These are phyloP conservation scores for Halophytophthora polymorphica DNA, from an alignment of 352 stramenopile species.

Conservation along the genomic window DNA sequence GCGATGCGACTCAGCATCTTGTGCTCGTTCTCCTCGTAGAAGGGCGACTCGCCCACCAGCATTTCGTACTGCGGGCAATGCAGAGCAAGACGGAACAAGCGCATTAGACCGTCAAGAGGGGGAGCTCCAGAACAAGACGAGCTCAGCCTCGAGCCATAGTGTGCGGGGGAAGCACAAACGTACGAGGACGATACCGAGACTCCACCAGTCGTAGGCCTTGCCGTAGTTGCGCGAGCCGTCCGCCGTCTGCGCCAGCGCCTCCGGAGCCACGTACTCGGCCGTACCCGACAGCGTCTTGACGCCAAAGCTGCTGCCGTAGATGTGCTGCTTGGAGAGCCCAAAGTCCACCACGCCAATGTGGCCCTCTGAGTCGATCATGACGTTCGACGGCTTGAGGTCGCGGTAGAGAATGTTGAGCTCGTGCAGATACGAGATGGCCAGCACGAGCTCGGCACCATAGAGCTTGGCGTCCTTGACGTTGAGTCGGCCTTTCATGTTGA, in stretches of 20 bases:
- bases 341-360: slow-evolving; percentile 90
- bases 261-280: slow-evolving; percentile 83
- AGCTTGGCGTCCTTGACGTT: slow-evolving; percentile 61
- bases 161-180: slow-evolving; percentile 23
- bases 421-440: slow-evolving; percentile 88
- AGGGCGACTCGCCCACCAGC: slow-evolving; percentile 81
- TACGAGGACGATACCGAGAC: slow-evolving; percentile 83
- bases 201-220: slow-evolving; percentile 90
- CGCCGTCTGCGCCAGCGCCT: slow-evolving; percentile 76
- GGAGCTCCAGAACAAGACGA: too few species aligned
- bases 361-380: slow-evolving; percentile 88
- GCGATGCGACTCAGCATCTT: slow-evolving; percentile 86
- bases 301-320: slow-evolving; percentile 80
- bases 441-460: slow-evolving; percentile 82
- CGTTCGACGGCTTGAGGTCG: slow-evolving; percentile 86
- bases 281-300: slow-evolving; percentile 86
- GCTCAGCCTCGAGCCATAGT: too few species aligned
- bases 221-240: slow-evolving; percentile 83
- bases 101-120: too few species aligned
- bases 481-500: slow-evolving; percentile 79
- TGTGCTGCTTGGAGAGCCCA: slow-evolving; percentile 86
- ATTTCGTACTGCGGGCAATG: slow-evolving; percentile 75
- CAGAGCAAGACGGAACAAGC: slow-evolving; percentile 13
- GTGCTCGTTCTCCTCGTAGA: slow-evolving; percentile 89
- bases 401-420: slow-evolving; percentile 89